Percentiles rank a stretch among this genome's conserved stretches.
Conservation (phyloP, 2,329 filamentous ascomycete species). For the Iodosphaeria phyllophila region DNA sequence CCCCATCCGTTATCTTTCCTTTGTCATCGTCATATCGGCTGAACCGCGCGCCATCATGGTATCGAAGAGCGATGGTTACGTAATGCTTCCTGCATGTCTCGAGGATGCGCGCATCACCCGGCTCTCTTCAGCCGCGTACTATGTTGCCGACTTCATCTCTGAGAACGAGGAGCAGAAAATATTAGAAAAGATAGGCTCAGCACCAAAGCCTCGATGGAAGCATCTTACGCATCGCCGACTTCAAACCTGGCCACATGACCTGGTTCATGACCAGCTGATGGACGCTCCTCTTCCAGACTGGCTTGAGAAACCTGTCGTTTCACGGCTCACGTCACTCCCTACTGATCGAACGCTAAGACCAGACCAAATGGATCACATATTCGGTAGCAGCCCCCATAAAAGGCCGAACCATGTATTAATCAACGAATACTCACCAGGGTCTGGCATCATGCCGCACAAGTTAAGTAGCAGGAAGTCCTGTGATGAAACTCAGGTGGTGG, state of each 20-base stretch:
- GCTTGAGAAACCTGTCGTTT: constrained; percentile 51
- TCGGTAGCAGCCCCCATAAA: constrained; percentile 48
- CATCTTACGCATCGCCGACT: constrained; percentile 74
- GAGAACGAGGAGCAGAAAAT: constrained; percentile 53
- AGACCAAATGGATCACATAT: too few relatives aligned
- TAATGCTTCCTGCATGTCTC: constrained; percentile 25
- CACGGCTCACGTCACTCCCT: constrained; percentile 34
- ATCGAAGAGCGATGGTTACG: too few relatives aligned
- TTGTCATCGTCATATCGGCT: not conserved
- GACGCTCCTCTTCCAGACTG: constrained; percentile 56
- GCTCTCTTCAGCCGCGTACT: constrained; percentile 54
- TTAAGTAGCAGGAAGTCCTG: constrained; percentile 11
- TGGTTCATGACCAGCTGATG: constrained; percentile 62
- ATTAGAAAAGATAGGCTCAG: constrained; percentile 45
- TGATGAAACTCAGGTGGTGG: constrained; percentile 3
- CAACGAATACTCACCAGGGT: constrained; percentile 74
- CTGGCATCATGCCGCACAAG: constrained; percentile 97
- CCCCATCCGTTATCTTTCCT: not conserved
- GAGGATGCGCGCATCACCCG: constrained; percentile 29
- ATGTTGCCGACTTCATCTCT: constrained; percentile 72
- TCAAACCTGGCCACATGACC: constrained; percentile 74
- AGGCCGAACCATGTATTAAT: constrained; percentile 80
- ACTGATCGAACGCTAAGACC: too few relatives aligned
- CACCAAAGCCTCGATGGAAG: constrained; percentile 67
- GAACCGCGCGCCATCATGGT: too few relatives aligned